These are phyloP conservation scores for Aspergillus pseudoglaucus DNA, from an alignment of 2,329 filamentous ascomycete species.

Conservation along the genomic window DNA sequence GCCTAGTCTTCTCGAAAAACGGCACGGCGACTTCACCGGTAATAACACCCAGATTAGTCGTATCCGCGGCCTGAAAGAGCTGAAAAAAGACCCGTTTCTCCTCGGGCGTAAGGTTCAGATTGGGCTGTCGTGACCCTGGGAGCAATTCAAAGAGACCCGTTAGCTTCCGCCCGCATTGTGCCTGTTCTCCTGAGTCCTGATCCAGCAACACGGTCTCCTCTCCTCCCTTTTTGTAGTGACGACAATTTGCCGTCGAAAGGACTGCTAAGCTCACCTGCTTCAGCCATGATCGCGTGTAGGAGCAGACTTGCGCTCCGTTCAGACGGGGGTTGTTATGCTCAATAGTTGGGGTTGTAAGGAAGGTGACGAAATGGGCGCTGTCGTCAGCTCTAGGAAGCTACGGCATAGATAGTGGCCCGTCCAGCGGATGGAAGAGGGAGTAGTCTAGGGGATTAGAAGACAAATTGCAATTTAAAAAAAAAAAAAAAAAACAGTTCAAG, in stretches of 20 bases:
- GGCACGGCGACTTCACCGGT: conserved; percentile 94
- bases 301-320: conserved; percentile 21
- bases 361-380: neutral
- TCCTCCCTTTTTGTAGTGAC: conserved; percentile 11
- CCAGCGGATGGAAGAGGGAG: neutral
- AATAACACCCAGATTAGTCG: conserved; percentile 83
- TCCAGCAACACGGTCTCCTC: conserved; percentile 4
- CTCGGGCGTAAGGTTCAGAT: conserved; percentile 78
- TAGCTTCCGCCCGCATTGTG: conserved; percentile 13
- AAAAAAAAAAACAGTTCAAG: no score
- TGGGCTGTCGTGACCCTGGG: conserved; percentile 44
- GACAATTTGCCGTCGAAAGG: neutral
- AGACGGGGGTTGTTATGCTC: neutral
- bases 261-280: conserved; percentile 21
- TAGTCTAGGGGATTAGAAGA: neutral
- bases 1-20: conserved; percentile 93
- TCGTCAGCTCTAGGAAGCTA: neutral
- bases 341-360: neutral
- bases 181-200: conserved; percentile 6
- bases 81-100: conserved; percentile 93
- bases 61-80: conserved; percentile 88
- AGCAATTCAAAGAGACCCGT: conserved; percentile 11
- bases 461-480: no score
- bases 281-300: conserved; percentile 28
- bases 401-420: neutral